Base-by-base conservation (phyloP, 331 rosid species). In the Cydonia oblonga region DNA sequence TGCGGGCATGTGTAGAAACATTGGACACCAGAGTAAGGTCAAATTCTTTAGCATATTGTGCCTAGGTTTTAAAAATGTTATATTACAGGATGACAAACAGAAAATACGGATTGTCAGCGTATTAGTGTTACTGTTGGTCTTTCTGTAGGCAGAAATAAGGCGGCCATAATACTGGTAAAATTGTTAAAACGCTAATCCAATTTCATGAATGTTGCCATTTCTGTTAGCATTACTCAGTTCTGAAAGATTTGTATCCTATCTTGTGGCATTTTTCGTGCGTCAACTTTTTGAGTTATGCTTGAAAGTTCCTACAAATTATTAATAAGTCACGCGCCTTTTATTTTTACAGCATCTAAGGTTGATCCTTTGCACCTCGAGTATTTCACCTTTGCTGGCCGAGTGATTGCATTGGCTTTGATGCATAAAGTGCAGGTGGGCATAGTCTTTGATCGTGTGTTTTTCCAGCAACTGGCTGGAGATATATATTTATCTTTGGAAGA, bases 321-420 rank as follows among this genome's bases (percentile, higher is more conserved):
- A 46, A 5, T 19, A 25, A 49, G 24, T 46, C 64, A 54, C 67
- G 25, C 22, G 29, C 73, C 3, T 73, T 66, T 79, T 69, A 35
- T 81, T 72, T 72, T 68, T 81, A 84, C 87, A 93, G 98, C 97
- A 32, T 93, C 98, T 16, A 87, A 81, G 86, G 90, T 91, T 73
- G 87, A 93, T 79, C 97, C 90, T 69, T 61, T 90, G 87, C 98
- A 93, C 84, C 98, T 89, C 19, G 85, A 87, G 5, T 93, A 93
- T 84, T 93, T 93, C 86, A 76, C 46, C 71, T 93, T 93, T 81
- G 79, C 91, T 77, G 97, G 98, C 66, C 95, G 98, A 58, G 87
- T 93, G 59, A 89, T 93, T 70, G 97, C 96, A 33, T 82, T 90
- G 66, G 96, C 98, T 75, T 81, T 93, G 84, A 93, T 93, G 98